Evolutionary conservation across 345 rosid species (phyloP).

Genomic region (Carallia pectinifolia): DNA sequence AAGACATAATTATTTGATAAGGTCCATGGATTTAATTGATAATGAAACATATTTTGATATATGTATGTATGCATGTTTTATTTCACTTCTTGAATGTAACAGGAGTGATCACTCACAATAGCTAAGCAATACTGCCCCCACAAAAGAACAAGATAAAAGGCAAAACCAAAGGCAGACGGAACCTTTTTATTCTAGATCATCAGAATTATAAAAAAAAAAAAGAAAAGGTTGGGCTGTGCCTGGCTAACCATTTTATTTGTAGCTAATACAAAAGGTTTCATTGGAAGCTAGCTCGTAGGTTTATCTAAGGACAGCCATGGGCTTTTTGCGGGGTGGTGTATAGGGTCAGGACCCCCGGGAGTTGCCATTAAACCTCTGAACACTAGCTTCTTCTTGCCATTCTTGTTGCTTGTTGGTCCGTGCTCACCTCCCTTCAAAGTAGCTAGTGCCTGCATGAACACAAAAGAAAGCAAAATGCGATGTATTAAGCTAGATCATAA

Average conservation of each 20-base stretch:
- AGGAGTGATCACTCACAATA: too few species aligned
- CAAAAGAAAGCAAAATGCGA: not conserved
- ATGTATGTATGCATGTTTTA: too few species aligned
- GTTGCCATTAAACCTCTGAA: slow-evolving; percentile 53
- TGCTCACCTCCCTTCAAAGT: slow-evolving; percentile 3
- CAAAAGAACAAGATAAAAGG: too few species aligned
- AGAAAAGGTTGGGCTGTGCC: too few species aligned
- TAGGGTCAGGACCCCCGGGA: slow-evolving; percentile 84
- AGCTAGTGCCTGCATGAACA: slow-evolving; percentile 27
- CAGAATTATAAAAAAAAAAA: too few species aligned
- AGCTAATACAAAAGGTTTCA: not conserved
- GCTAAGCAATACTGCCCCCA: too few species aligned
- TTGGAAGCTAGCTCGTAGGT: not conserved
- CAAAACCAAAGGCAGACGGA: not conserved
- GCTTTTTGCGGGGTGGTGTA: slow-evolving; percentile 65
- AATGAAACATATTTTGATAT: too few species aligned
- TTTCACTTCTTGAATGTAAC: too few species aligned
- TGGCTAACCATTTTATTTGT: too few species aligned
- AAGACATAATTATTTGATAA: too few species aligned
- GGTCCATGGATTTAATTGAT: too few species aligned
- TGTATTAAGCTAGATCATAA: too few species aligned
- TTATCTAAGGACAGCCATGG: slow-evolving; percentile 22
- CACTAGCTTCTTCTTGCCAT: slow-evolving; percentile 5
- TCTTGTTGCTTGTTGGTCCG: not conserved
- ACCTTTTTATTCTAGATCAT: not conserved